phyloP scores from a whole-genome alignment of 495 filamentous ascomycete species.

The Aspergillus olivimuriae region DNA sequence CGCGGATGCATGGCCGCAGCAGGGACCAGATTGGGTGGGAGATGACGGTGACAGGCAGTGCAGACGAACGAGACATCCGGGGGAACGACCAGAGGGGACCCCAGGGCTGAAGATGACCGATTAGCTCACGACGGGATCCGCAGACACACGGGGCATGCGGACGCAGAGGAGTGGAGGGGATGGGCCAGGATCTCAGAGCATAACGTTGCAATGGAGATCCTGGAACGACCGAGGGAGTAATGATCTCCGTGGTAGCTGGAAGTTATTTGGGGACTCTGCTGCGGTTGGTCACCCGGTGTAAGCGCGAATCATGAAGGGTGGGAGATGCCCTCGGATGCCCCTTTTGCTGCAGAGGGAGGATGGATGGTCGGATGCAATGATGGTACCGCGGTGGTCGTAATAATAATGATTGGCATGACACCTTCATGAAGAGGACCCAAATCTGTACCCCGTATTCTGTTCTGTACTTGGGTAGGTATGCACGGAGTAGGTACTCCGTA shows the following conservation, averaged over 20 bases:
- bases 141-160: constrained; percentile 6
- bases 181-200: constrained; percentile 6
- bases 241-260: constrained; percentile 6
- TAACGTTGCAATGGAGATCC: constrained; percentile 2
- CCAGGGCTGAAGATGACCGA: constrained; percentile 1
- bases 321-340: not conserved
- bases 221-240: constrained; percentile 2
- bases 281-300: not conserved
- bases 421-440: too few relatives aligned
- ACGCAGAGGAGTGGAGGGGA: constrained; percentile 6
- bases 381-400: too few relatives aligned
- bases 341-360: not conserved
- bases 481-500: too few relatives aligned
- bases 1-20: too few relatives aligned
- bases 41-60: not conserved
- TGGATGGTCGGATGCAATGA: too few relatives aligned
- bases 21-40: too few relatives aligned
- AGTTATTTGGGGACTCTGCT: not conserved
- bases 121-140: not conserved
- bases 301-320: not conserved
- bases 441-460: too few relatives aligned
- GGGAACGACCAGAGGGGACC: too few relatives aligned
- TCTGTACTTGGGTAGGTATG: too few relatives aligned
- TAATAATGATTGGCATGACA: too few relatives aligned
- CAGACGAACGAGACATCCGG: not conserved